Percentiles rank a stretch among this genome's conserved stretches.
Conservation (phyloP, 2,329 filamentous ascomycete genomes). For the Blastomyces emzantsi region DNA sequence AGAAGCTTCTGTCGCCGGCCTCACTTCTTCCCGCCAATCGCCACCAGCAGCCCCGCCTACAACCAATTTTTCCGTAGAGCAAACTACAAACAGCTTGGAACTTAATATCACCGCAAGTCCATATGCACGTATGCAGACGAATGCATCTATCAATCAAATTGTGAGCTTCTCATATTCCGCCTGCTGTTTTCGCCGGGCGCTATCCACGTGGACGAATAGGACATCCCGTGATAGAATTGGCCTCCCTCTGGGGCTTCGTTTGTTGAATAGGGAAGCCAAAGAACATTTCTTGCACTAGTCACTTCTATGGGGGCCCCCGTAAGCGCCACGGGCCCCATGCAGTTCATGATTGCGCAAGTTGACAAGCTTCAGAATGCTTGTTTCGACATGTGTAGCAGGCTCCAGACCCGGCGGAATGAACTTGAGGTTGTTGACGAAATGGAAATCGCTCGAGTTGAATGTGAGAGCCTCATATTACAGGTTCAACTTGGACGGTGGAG, state of each 20-base stretch:
- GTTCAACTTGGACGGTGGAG: neutral
- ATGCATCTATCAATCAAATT: neutral
- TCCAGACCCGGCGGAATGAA: neutral
- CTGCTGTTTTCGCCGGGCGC: neutral
- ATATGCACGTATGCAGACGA: neutral
- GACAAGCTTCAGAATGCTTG: neutral
- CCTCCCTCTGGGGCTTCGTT: too few species aligned
- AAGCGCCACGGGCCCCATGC: neutral
- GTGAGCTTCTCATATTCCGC: neutral
- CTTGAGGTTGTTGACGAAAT: neutral
- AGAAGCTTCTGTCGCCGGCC: neutral
- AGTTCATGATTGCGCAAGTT: neutral
- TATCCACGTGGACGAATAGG: constrained; percentile 1
- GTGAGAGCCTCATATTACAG: neutral
- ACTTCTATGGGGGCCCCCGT: neutral
- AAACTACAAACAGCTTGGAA: neutral
- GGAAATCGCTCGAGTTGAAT: neutral
- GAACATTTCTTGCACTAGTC: neutral
- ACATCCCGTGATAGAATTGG: neutral
- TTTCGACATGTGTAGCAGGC: neutral
- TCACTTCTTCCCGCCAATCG: neutral
- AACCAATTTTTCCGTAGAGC: too few species aligned
- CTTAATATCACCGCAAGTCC: neutral
- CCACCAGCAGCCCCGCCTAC: neutral
- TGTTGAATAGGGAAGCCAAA: neutral